Evolutionary conservation across 768 basidiomycete genomes (phyloP), one percentile per base, ranked within the genome.

Genomic region (Tephrocybe sp.): DNA sequence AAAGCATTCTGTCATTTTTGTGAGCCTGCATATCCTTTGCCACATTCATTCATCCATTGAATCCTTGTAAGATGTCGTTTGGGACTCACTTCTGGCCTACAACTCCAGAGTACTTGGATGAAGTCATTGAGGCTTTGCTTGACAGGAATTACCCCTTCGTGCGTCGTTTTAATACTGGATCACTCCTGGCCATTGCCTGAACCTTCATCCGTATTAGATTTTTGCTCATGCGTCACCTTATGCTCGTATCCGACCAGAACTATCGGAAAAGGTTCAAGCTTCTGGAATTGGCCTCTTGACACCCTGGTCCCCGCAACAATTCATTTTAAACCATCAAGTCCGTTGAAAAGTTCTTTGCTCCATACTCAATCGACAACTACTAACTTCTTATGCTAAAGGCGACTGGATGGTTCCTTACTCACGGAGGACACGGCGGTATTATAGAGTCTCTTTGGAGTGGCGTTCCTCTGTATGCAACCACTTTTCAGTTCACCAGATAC

Each of bases 341-440:
- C 6, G 57, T 45, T 8, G 8, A 13, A 16, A 8, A 35, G 20
- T 8, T 11, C 31, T 35, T 17, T 38, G 17, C 6, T 14, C n/a
- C n/a, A 34, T 30, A 0, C 12, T 39, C 19, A 16, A 19, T 14
- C n/a, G 4, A 14, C 4, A 30, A 23, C 13, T 17, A 11, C 17
- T n/a, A 31, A n/a, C 3, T 17, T 16, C 39, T 12, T 3, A 20
- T 31, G 19, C 14, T 26, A 22, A 17, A 60, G 60, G 61, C 52
- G 8, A 64, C 61, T 31, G 63, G 63, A 4, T 64, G 59, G 59
- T 60, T 61, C 38, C 19, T 64, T 26, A 56, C 45, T 1, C 63
- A 62, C 31, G 48, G 61, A 10, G 63, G 63, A 34, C 59, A 62
- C 17, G 59, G 57, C 3, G 49, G 57, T n/a, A 42, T 64, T 17